Evolutionary conservation across 768 basidiomycete genomes (phyloP).

Genomic region (Cubamyces sp.): DNA sequence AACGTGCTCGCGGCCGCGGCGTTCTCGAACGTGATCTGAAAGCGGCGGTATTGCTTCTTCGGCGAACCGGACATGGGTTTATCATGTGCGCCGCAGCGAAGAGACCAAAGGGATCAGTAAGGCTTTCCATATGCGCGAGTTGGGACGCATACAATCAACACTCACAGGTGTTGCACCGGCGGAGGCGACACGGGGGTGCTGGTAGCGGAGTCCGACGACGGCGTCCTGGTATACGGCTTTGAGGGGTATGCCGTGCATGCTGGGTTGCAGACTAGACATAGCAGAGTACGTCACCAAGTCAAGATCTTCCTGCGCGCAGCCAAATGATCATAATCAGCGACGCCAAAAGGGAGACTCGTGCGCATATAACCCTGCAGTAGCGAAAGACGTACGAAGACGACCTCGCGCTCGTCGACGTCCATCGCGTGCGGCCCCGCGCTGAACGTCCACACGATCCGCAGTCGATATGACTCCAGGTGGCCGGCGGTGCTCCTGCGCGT

Average conservation of each 20-base stretch:
- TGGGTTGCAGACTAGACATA: slow-evolving; percentile 39
- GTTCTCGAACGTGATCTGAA: slow-evolving; percentile 73
- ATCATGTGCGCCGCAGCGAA: slow-evolving; percentile 7
- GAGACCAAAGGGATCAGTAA: too few relatives aligned
- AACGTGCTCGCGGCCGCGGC: slow-evolving; percentile 54
- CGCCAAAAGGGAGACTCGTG: too few relatives aligned
- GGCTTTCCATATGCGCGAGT: too few relatives aligned
- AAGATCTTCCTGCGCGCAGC: slow-evolving; percentile 65
- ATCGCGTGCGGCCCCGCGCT: slow-evolving; percentile 39
- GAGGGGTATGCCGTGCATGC: slow-evolving; percentile 63
- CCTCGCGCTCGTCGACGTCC: slow-evolving; percentile 53
- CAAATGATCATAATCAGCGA: neutral
- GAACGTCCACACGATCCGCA: slow-evolving; percentile 69
- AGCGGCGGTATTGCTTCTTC: slow-evolving; percentile 66
- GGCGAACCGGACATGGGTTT: slow-evolving; percentile 16
- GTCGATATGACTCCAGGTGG: slow-evolving; percentile 63
- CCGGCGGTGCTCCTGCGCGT: slow-evolving; percentile 47
- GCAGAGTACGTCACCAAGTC: slow-evolving; percentile 73
- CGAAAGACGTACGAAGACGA: slow-evolving; percentile 61
- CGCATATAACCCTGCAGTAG: slow-evolving; percentile 1
- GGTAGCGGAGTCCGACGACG: slow-evolving; percentile 75
- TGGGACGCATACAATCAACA: neutral
- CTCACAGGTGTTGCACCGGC: slow-evolving; percentile 39
- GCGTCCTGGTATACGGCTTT: slow-evolving; percentile 80
- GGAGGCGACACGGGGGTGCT: slow-evolving; percentile 49